A percentile compares a stretch with the other conserved stretches of the same genome.
These are phyloP conservation scores for Saccharomycopsis fermentans DNA, from an alignment of 805 yeast genomes.

Conservation along the genomic window DNA sequence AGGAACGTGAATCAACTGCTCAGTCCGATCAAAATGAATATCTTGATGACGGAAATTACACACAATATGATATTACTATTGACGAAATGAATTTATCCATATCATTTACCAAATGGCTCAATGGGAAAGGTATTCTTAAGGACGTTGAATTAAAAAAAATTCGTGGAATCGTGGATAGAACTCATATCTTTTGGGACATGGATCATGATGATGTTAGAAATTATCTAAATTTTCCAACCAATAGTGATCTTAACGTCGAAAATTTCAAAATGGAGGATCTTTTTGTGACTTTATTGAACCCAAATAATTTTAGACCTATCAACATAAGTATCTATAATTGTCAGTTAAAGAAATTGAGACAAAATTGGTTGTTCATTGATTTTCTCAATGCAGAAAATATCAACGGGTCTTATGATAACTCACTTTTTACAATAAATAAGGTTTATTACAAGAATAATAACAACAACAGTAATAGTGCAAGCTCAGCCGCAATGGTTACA, in stretches of 20 bases:
- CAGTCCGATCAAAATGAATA: conserved; percentile 12
- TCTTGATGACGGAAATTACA: conserved; percentile 83
- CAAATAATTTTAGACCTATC: conserved; percentile 71
- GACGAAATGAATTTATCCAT: conserved; percentile 75
- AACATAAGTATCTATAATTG: conserved; percentile 82
- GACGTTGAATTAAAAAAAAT: conserved; percentile 74
- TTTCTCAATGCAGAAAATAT: conserved; percentile 66
- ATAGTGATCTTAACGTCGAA: conserved; percentile 92
- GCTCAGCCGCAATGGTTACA: background rate
- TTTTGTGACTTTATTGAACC: conserved; percentile 72
- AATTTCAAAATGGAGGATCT: conserved; percentile 77
- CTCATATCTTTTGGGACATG: conserved; percentile 75
- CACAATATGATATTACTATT: conserved; percentile 87
- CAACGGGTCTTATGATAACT: conserved; percentile 88
- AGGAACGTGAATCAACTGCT: background rate
- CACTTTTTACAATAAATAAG: conserved; percentile 81
- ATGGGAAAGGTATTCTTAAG: conserved; percentile 79
- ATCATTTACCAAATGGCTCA: conserved; percentile 77
- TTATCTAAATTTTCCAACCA: conserved; percentile 59
- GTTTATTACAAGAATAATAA: conserved; percentile 13
- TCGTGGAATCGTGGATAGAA: conserved; percentile 87
- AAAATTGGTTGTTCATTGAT: conserved; percentile 91
- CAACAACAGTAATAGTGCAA: background rate
- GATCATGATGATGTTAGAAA: conserved; percentile 68
- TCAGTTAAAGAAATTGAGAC: conserved; percentile 67